Conservation (phyloP, 2,329 filamentous ascomycete genomes). For the Xylaria sp. region DNA sequence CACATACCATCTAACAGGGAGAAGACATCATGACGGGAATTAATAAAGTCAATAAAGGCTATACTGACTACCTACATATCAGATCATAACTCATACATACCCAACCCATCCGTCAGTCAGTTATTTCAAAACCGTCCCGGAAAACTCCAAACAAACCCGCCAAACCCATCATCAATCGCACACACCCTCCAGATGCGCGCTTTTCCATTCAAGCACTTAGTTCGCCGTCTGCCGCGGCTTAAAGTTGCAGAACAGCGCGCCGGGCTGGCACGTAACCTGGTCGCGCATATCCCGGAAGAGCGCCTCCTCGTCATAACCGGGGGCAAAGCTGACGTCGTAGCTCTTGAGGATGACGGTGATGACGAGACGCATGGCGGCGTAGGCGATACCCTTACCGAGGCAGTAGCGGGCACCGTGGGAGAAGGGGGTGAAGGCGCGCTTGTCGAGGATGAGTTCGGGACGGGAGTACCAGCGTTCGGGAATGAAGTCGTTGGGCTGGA, state of each 20-base stretch:
- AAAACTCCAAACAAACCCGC: too few relatives aligned
- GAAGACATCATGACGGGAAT: too few relatives aligned
- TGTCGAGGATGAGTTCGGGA: slow-evolving; percentile 21
- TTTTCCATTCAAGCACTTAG: neutral
- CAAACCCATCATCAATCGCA: too few relatives aligned
- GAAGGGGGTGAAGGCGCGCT: slow-evolving; percentile 20
- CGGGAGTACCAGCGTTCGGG: slow-evolving; percentile 22
- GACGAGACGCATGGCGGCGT: slow-evolving; percentile 17
- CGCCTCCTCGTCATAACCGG: slow-evolving; percentile 17
- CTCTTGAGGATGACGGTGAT: slow-evolving; percentile 12
- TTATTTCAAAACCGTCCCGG: too few relatives aligned
- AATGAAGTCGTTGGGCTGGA: slow-evolving; percentile 19
- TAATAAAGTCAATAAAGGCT: too few relatives aligned
- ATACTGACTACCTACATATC: too few relatives aligned
- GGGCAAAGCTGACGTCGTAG: slow-evolving; percentile 18
- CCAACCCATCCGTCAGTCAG: too few relatives aligned
- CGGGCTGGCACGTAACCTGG: slow-evolving; percentile 20
- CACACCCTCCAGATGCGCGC: too few relatives aligned
- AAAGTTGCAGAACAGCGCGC: slow-evolving; percentile 16
- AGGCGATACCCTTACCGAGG: slow-evolving; percentile 19
- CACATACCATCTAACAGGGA: too few relatives aligned
- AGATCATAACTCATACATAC: too few relatives aligned
- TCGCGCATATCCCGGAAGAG: slow-evolving; percentile 23
- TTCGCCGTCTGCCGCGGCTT: slow-evolving; percentile 7
- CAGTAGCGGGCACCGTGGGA: slow-evolving; percentile 17